Evolutionary conservation across 2,329 filamentous ascomycete genomes (phyloP), one percentile per base, ranked within the genome.

Genomic region (Trichoderma endophyticum): DNA sequence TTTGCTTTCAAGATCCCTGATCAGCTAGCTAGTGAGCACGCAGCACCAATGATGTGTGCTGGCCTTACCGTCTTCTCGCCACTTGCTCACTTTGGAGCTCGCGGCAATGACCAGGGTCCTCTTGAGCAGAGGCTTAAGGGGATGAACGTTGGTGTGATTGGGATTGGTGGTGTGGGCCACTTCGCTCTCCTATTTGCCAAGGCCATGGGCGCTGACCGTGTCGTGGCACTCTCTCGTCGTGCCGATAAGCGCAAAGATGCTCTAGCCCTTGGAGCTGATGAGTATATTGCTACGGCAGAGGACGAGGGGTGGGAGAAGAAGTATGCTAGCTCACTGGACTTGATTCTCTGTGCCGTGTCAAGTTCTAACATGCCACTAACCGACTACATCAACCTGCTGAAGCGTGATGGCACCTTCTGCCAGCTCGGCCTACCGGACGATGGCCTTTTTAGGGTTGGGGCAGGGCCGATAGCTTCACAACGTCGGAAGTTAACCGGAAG

Each of bases 41-140:
- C 83, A 12, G 84, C 91, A 18, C 90, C 91, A 4, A 89, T 93
- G 87, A 83, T 93, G 64, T 93, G 91, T 76, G 91, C 86, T 18
- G 91, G 91, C 24, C 86, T 93, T 54, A 93, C 91, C 0, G 84
- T 90, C 11, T 93, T 85, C 76, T 83, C 85, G 9, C 91, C 91
- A 0, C 79, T 93, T 24, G 61, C 68, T 30, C 68, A 71, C 51
- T 59, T 71, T 54, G 68, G 68, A 2, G 64, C 64, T 54, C 48
- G 51, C 9, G 51, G 48, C 60, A 30, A 71, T 34, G 32, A 34
- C 12, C 32, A 34, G 43, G 65, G 65, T 24, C 68, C 68, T 18
- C 60, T 71, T 6, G 68, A 71, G 21, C 30, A 64, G 43, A 24
- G 68, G 7, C 36, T 71, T 0, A 90, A 90, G 0, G 90, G 90